These are phyloP conservation scores for Apiotrichum veenhuisii DNA, from an alignment of 1,284 basidiomycete genomes.

Conservation along the genomic window DNA sequence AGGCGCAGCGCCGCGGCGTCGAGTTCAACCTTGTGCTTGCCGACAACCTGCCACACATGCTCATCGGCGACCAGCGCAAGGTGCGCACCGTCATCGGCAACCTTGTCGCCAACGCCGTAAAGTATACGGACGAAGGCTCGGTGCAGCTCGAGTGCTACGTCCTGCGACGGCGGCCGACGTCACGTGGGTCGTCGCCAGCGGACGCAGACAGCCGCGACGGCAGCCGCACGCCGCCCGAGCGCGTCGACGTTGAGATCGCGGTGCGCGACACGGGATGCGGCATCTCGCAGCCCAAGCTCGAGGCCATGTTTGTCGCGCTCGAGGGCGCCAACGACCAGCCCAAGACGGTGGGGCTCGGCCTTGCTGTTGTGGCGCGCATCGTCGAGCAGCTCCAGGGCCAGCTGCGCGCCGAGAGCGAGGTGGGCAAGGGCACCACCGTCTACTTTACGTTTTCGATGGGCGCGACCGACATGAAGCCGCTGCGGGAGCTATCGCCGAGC, in stretches of 20 bases:
- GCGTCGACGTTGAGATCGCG: constrained; percentile 62
- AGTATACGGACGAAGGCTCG: constrained; percentile 66
- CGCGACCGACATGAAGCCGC: neutral
- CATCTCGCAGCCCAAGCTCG: constrained; percentile 67
- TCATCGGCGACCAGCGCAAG: constrained; percentile 70
- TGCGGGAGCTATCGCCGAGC: neutral
- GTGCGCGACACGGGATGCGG: constrained; percentile 77
- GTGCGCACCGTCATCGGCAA: constrained; percentile 78
- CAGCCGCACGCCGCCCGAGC: neutral
- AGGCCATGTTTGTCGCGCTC: constrained; percentile 79
- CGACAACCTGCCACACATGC: constrained; percentile 56
- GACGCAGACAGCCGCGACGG: constrained; percentile 49
- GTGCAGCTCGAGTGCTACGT: constrained; percentile 61
- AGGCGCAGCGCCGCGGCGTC: constrained; percentile 66
- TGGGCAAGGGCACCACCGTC: constrained; percentile 67
- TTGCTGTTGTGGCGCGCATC: constrained; percentile 78
- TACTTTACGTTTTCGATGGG: constrained; percentile 45
- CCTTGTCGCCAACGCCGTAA: constrained; percentile 77
- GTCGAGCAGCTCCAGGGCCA: constrained; percentile 76
- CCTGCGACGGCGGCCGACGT: neutral
- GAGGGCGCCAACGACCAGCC: constrained; percentile 69
- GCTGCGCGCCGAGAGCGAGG: constrained; percentile 70
- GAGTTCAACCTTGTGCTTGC: constrained; percentile 61
- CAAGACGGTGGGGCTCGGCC: constrained; percentile 60
- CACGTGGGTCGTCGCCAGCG: too few species aligned